Percentiles rank a stretch among this genome's conserved stretches.
phyloP scores from a whole-genome alignment of 129 eudicot species.

The Flaveria bidentis region DNA sequence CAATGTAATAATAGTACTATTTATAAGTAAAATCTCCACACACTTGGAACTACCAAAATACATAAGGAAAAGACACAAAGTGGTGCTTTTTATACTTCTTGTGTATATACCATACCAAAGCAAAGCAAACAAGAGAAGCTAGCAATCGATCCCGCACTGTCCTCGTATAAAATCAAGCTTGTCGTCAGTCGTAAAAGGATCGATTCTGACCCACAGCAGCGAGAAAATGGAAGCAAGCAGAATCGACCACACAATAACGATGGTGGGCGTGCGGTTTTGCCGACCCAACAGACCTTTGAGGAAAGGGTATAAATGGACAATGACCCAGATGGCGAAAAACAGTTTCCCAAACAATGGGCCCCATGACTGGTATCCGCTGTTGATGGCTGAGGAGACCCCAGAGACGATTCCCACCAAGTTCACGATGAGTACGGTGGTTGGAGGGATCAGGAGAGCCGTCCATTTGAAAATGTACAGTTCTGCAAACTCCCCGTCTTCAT shows the following conservation, averaged over 20 bases:
- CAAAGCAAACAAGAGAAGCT: conserved; percentile 21
- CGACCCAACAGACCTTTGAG: conserved; percentile 62
- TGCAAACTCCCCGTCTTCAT: conserved; percentile 62
- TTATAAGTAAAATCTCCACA: conserved; percentile 21
- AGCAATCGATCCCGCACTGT: conserved; percentile 61
- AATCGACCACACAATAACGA: conserved; percentile 74
- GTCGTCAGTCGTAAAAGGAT: conserved; percentile 52
- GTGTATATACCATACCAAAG: conserved; percentile 26
- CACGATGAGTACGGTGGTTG: conserved; percentile 58
- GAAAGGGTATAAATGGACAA: conserved; percentile 72
- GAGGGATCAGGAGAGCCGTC: conserved; percentile 73
- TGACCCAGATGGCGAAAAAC: conserved; percentile 76
- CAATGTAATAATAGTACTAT: background rate
- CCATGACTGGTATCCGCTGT: conserved; percentile 67
- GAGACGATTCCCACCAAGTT: conserved; percentile 63
- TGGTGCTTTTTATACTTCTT: conserved; percentile 9
- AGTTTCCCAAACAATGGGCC: conserved; percentile 69
- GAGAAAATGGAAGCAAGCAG: conserved; percentile 74
- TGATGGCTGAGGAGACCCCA: conserved; percentile 69
- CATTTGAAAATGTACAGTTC: conserved; percentile 74
- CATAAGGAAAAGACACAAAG: conserved; percentile 10
- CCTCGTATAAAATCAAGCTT: conserved; percentile 34
- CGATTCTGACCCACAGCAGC: conserved; percentile 60
- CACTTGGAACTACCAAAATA: background rate
- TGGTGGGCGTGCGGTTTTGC: conserved; percentile 59